Conservation (phyloP, 345 rosid genomes). For the Schrenkiella parvula region DNA sequence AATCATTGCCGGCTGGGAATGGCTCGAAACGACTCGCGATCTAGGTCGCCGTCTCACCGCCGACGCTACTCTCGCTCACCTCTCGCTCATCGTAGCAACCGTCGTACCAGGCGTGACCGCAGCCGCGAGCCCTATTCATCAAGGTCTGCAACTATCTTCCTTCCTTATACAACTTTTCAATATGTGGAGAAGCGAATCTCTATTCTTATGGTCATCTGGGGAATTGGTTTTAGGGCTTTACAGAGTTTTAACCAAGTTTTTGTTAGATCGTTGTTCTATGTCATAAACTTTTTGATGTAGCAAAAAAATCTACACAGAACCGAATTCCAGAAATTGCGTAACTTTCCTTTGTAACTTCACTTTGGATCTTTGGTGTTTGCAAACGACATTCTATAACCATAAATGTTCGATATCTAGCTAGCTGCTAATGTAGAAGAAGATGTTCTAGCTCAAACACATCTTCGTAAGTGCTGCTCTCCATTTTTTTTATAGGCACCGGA, state of each 20-base stretch:
- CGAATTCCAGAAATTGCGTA: neutral
- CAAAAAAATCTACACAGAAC: neutral
- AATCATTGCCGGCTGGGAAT: constrained; percentile 11
- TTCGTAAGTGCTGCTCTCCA: constrained; percentile 38
- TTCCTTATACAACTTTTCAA: neutral
- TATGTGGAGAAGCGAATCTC: neutral
- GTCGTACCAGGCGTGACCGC: constrained; percentile 46
- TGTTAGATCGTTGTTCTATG: neutral
- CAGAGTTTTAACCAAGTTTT: neutral
- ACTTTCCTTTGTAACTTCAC: neutral
- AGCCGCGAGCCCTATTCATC: constrained; percentile 33
- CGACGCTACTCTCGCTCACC: constrained; percentile 44
- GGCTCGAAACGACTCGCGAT: constrained; percentile 55
- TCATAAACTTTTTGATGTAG: neutral
- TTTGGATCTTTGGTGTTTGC: neutral
- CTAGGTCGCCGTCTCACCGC: constrained; percentile 64
- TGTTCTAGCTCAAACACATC: constrained; percentile 40
- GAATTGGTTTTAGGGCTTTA: constrained; percentile 3
- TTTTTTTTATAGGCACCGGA: constrained; percentile 44
- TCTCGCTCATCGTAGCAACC: constrained; percentile 31
- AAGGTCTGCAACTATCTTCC: constrained; percentile 19
- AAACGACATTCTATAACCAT: neutral
- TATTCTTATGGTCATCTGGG: neutral
- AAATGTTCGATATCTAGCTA: neutral
- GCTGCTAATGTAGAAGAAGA: constrained; percentile 41